Evolutionary conservation across 75 land plant species (phyloP), one percentile per base, ranked within the genome.

Genomic region (Pinus tabuliformis): DNA sequence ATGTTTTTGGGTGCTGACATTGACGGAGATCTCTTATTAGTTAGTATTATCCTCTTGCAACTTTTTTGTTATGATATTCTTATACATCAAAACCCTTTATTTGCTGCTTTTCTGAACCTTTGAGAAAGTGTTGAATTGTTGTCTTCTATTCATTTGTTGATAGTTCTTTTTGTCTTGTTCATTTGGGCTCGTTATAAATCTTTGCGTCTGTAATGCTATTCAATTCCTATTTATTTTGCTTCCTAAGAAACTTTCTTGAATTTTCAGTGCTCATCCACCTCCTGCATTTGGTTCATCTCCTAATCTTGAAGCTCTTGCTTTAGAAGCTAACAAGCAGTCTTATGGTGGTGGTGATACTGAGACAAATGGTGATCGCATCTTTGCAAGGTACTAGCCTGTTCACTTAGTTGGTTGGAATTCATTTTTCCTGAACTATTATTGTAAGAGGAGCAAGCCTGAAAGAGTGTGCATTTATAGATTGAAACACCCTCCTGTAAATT

Each of bases 251-350:
- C 30, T 7, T 28, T 26, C 14, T 73, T 60, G 17, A 63, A 58
- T 65, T 39, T 78, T 68, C 86, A 88, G 92, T 80, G 81, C 77
- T 63, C 93, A 87, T 73, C 94, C 96, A 58, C 94, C 94, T 74
- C 99, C 99, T 73, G 83, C 94, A 24, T 96, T 96, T 91, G 99
- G 99, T 75, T 93, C 99, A 57, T 88, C 99, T 30, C 87, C 96
- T n/a, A 96, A 91, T 83, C 88, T 96, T 62, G 94, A 96, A 83
- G 92, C 93, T 18, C 86, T 96, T 57, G 94, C 91, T 63, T 63
- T 92, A 59, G 98, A 95, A 77, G 82, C 84, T 57, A 87, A 68
- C 78, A 85, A 85, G 74, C 63, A 80, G 26, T 66, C 80, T 59
- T 30, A 56, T 77, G 56, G 80, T 63, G 86, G 75, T 81, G 86